Base-by-base conservation (phyloP, 805 yeast species). In the Yamadazyma nakazawae region DNA sequence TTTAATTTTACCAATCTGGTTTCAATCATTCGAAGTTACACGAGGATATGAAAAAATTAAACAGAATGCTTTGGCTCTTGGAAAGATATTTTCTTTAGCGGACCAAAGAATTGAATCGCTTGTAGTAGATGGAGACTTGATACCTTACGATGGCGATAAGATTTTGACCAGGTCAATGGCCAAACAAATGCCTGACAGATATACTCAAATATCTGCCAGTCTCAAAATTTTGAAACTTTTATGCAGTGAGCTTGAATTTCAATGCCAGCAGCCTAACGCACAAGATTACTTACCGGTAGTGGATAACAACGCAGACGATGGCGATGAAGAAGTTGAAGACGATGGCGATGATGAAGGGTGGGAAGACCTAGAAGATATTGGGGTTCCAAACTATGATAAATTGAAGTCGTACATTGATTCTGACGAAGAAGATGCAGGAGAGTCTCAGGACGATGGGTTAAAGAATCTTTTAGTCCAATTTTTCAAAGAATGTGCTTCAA, bases 101-200 rank as follows among this genome's bases (percentile, higher is more conserved):
- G 88, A 85, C 49, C 59, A 68, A 1, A 65, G 82, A 9, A 61
- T 90, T 2, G 71, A 72, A 26, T 49, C 59, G 0, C 59, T 88
- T 3, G 49, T 66, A 4, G 96, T 91, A 0, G 78, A 89, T 53
- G 97, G 96, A n/a, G 89, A 89, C 50, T 66, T 82, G 30, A 66
- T 85, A 25, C 82, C 86, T 2, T 76, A 81, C 56, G 72, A 73
- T 13, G 75, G 78, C 0, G 85, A 81, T 46, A 55, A 79, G n/a
- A 90, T 92, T 31, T 68, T 88, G 3, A 92, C 98, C 0, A 78
- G 98, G 58, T 88, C 97, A 0, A 86, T 84, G 84, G 81, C 95
- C 3, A 82, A 79, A 54, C 64, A 65, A 13, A 74, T 82, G 76
- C 85, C 87, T 0, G 76, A 80, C 42, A 64, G 74, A 54, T 88